A percentile compares a stretch with the other conserved stretches of the same genome.
These are phyloP conservation scores for Penicillium coffeae DNA, from an alignment of 495 filamentous ascomycete species.

Conservation along the genomic window DNA sequence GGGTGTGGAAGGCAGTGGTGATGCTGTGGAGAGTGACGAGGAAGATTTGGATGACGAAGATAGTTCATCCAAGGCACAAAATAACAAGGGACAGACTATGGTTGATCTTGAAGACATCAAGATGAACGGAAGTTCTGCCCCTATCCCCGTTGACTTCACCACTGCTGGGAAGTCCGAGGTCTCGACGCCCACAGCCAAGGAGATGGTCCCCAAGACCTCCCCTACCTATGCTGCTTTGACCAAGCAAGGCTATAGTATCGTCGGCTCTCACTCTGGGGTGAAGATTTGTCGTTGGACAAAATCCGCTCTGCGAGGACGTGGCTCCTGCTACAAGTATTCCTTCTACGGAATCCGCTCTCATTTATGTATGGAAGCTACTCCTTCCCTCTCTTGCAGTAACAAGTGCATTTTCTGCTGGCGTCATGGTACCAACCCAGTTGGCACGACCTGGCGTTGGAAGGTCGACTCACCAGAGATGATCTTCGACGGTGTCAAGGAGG, in stretches of 20 bases:
- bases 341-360: slow-evolving; percentile 97
- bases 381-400: slow-evolving; percentile 91
- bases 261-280: slow-evolving; percentile 92
- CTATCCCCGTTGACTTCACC: slow-evolving; percentile 85
- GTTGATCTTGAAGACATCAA: slow-evolving; percentile 89
- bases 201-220: slow-evolving; percentile 89
- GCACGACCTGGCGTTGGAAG: slow-evolving; percentile 93
- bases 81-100: slow-evolving; percentile 44
- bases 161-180: slow-evolving; percentile 52
- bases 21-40: slow-evolving; percentile 77
- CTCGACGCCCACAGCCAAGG: slow-evolving; percentile 50
- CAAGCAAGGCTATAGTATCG: slow-evolving; percentile 93
- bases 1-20: slow-evolving; percentile 75
- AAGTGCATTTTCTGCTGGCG: slow-evolving; percentile 99
- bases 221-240: slow-evolving; percentile 85
- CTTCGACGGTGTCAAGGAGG: slow-evolving; percentile 82
- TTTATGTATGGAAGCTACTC: slow-evolving; percentile 96
- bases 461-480: slow-evolving; percentile 87
- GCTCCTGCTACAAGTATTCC: slow-evolving; percentile 94
- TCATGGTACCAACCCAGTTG: slow-evolving; percentile 94
- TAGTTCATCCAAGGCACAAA: slow-evolving; percentile 23
- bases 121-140: slow-evolving; percentile 41
- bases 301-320: slow-evolving; percentile 89
- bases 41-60: slow-evolving; percentile 56
- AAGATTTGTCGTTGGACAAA: slow-evolving; percentile 99